These are phyloP conservation scores for Aspergillus glaucus DNA, from an alignment of 2,329 filamentous ascomycete species.

Conservation along the genomic window DNA sequence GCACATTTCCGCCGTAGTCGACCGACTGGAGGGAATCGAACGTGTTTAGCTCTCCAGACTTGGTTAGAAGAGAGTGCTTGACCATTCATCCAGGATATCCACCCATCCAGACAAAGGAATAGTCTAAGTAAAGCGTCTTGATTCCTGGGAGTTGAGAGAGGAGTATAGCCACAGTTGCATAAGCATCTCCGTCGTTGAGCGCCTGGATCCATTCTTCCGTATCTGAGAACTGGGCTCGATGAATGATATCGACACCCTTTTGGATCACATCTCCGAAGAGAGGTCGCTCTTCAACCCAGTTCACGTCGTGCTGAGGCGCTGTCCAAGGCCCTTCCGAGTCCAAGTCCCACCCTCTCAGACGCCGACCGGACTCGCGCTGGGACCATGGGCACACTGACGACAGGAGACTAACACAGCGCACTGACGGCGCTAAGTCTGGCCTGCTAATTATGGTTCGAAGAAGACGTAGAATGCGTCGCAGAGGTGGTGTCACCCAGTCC, in stretches of 20 bases:
- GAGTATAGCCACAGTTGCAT: neutral
- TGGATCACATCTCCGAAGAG: neutral
- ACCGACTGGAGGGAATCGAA: neutral
- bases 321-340: neutral
- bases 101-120: constrained; percentile 1
- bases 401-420: neutral
- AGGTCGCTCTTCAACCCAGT: neutral
- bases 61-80: neutral
- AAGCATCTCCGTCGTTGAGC: neutral
- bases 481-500: neutral
- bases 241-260: neutral
- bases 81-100: neutral
- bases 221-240: neutral
- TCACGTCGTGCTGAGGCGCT: neutral
- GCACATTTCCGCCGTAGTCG: neutral
- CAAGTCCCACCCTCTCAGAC: neutral
- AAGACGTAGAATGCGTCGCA: neutral
- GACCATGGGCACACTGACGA: neutral
- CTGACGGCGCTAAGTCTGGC: neutral
- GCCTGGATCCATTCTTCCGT: neutral
- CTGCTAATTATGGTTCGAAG: neutral
- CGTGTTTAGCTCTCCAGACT: neutral
- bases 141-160: neutral
- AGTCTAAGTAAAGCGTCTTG: neutral
- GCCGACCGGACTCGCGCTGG: neutral